Evolutionary conservation across 148 eudicot genomes (phyloP), one percentile per base, ranked within the genome.

Genomic region (Polygonum aviculare): DNA sequence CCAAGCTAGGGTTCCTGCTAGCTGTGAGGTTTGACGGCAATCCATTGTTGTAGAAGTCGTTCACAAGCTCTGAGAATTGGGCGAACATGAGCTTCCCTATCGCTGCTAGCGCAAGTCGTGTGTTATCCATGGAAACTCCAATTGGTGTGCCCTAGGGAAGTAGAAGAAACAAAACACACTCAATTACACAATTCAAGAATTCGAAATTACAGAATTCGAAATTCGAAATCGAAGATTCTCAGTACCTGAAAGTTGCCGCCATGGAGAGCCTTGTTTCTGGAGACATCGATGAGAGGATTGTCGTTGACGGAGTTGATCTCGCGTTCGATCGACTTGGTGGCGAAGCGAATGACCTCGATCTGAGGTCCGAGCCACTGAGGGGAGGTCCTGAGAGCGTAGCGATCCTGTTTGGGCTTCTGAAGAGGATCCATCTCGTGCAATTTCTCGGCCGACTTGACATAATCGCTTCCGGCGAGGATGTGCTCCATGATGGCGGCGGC

Each of bases 311-410:
- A 93, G 79, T 93, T 93, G 73, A 93, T 93, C 80, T 93, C 98
- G 6, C 98, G 80, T 73, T 93, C 98, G 40, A 93, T 93, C 65
- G 90, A 86, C 78, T 89, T 90, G 3, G 98, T 90, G 0, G 98
- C 84, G 12, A 81, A 77, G 0, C 98, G 89, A 39, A 93, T 93
- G 15, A 90, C 98, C 77, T 93, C 98, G 49, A 93, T 88, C 48
- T 86, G 98, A 2, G 98, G 98, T 7, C 98, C 98, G 1, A 93
- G 88, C 98, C 98, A 93, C 45, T 93, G 98, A 2, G 98, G 98
- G 0, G 98, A 93, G 0, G 98, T 93, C 36, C 98, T n/a, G 0
- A 93, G 88, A 2, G 98, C 98, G 18, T 93, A 93, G 3, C 98
- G 77, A 71, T 93, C 98, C 35, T 90, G 96, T 33, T 93, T 93